Conservation (phyloP, 495 filamentous ascomycete genomes). For the Aspergillus affinis region DNA sequence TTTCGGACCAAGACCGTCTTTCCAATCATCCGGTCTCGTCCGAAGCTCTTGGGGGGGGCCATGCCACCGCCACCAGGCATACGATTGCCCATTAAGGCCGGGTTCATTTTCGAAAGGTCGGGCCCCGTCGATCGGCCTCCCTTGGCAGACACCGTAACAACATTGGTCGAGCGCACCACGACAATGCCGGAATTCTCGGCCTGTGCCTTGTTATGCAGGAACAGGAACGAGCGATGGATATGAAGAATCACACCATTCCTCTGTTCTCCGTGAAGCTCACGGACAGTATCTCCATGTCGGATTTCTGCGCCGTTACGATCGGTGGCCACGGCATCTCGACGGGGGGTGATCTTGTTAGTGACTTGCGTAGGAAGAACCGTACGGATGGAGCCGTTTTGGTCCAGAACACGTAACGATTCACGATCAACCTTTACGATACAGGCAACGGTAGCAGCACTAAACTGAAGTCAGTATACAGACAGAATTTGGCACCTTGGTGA, state of each 20-base stretch:
- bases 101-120: conserved; percentile 91
- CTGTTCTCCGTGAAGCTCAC: conserved; percentile 82
- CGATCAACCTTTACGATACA: conserved; percentile 94
- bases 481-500: not conserved
- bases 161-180: conserved; percentile 80
- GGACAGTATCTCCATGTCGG: conserved; percentile 84
- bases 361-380: conserved; percentile 88
- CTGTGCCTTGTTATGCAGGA: conserved; percentile 79
- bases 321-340: conserved; percentile 82
- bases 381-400: conserved; percentile 82
- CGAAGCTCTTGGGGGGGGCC: conserved; percentile 75
- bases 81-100: conserved; percentile 69
- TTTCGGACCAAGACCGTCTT: conserved; percentile 85
- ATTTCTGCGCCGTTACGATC: conserved; percentile 95
- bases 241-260: conserved; percentile 86
- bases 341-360: conserved; percentile 76
- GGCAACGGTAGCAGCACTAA: conserved; percentile 77
- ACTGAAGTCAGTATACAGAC: conserved; percentile 31
- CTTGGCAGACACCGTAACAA: conserved; percentile 87
- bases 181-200: conserved; percentile 88
- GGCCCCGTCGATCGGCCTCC: conserved; percentile 72
- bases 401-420: conserved; percentile 83
- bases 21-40: conserved; percentile 81
- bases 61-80: conserved; percentile 52
- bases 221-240: conserved; percentile 86